Evolutionary conservation across 2,329 filamentous ascomycete species (phyloP).

Genomic region (Microdochium nivale): DNA sequence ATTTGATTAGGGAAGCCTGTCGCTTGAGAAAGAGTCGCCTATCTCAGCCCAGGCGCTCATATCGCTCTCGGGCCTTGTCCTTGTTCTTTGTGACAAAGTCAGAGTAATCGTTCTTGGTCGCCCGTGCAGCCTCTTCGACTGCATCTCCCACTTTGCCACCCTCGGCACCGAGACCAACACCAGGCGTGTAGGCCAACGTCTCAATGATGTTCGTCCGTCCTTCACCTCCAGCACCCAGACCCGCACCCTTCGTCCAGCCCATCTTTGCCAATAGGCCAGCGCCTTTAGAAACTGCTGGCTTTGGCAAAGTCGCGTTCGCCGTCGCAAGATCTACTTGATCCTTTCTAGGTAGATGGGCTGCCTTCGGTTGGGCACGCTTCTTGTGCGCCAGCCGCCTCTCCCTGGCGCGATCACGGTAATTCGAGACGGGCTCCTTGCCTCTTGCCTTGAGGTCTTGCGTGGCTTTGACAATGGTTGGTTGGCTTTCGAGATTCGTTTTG

Average conservation of each 20-base stretch:
- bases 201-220: constrained; percentile 57
- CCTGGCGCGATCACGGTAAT: constrained; percentile 59
- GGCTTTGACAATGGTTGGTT: constrained; percentile 18
- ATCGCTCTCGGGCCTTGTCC: constrained; percentile 59
- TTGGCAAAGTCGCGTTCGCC: constrained; percentile 25
- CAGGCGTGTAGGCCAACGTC: constrained; percentile 56
- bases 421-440: constrained; percentile 21
- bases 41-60: constrained; percentile 40
- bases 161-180: constrained; percentile 61
- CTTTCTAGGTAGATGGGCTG: constrained; percentile 16
- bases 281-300: constrained; percentile 47
- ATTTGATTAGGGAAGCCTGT: no score
- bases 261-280: constrained; percentile 63
- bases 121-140: constrained; percentile 50
- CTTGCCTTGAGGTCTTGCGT: constrained; percentile 19
- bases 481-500: constrained; percentile 21
- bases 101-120: constrained; percentile 50
- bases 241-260: constrained; percentile 60
- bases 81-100: constrained; percentile 57
- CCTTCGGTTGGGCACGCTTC: constrained; percentile 46
- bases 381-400: constrained; percentile 56
- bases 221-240: constrained; percentile 53
- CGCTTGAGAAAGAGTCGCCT: neutral
- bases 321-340: constrained; percentile 21
- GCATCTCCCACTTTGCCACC: constrained; percentile 64